These are phyloP conservation scores for Claviceps humidiphila DNA, from an alignment of 2,329 filamentous ascomycete species.

Conservation along the genomic window DNA sequence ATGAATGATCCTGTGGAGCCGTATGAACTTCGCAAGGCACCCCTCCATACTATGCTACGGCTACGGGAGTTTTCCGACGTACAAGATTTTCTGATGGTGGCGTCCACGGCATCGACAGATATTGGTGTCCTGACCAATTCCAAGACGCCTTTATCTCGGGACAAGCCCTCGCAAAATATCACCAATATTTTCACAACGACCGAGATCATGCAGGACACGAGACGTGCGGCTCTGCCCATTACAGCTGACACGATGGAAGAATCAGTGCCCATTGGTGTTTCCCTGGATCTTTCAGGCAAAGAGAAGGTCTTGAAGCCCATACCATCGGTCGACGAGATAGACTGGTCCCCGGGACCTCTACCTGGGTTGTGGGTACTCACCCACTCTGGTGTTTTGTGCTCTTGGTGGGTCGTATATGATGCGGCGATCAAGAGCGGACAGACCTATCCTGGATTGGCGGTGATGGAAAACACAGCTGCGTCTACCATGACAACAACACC, in stretches of 20 bases:
- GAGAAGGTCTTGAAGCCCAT: constrained; percentile 71
- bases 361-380: constrained; percentile 79
- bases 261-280: constrained; percentile 70
- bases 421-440: constrained; percentile 67
- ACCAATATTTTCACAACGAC: constrained; percentile 61
- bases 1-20: constrained; percentile 62
- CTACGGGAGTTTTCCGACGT: constrained; percentile 70
- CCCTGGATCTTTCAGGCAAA: constrained; percentile 70
- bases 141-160: constrained; percentile 49
- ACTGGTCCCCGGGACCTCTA: constrained; percentile 65
- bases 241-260: constrained; percentile 37
- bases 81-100: constrained; percentile 67
- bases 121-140: constrained; percentile 68
- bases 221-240: constrained; percentile 62
- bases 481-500: constrained; percentile 12
- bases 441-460: constrained; percentile 57
- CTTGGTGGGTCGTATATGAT: constrained; percentile 88
- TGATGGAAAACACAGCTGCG: constrained; percentile 25
- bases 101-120: constrained; percentile 68
- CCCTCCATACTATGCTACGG: constrained; percentile 66
- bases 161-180: constrained; percentile 44
- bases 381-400: constrained; percentile 70
- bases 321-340: constrained; percentile 60
- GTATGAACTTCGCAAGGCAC: constrained; percentile 50
- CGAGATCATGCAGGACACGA: constrained; percentile 58